Conservation (phyloP, 2,329 filamentous ascomycete species). For the Zelopaecilomyces penicillatus region DNA sequence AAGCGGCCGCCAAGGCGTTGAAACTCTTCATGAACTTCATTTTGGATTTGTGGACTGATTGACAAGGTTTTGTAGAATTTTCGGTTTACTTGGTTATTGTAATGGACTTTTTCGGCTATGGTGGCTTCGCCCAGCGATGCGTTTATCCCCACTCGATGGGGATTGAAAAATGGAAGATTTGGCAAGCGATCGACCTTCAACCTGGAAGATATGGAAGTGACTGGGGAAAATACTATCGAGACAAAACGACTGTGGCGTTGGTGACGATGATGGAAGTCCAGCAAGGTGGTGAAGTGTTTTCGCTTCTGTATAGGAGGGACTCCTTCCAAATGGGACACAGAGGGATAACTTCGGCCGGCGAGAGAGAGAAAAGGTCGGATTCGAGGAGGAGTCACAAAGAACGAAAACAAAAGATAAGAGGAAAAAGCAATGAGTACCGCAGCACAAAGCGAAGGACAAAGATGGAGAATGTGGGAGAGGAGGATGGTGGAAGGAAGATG, state of each 20-base stretch:
- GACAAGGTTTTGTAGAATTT: too few species aligned
- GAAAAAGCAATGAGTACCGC: too few species aligned
- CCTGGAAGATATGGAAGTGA: conserved; percentile 1
- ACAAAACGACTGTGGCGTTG: not conserved
- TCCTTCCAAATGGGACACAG: too few species aligned
- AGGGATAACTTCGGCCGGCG: not conserved
- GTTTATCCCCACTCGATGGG: conserved; percentile 4
- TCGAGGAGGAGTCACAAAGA: not conserved
- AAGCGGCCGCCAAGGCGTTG: conserved; percentile 17
- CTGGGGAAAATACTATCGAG: not conserved
- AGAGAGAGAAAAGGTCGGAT: not conserved
- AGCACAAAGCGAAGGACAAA: too few species aligned
- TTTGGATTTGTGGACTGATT: not conserved
- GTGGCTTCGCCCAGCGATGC: not conserved
- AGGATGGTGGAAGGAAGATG: too few species aligned
- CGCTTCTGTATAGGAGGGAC: too few species aligned
- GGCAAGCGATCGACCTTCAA: conserved; percentile 1
- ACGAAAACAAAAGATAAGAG: not conserved
- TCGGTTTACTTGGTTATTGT: too few species aligned
- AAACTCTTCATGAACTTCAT: conserved; percentile 20
- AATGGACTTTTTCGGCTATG: not conserved
- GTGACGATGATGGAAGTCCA: too few species aligned
- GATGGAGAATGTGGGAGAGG: too few species aligned
- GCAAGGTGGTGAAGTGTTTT: too few species aligned
- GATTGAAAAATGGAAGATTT: not conserved